Base-by-base conservation (phyloP, 805 yeast genomes). In the Danielozyma ontarioensis region DNA sequence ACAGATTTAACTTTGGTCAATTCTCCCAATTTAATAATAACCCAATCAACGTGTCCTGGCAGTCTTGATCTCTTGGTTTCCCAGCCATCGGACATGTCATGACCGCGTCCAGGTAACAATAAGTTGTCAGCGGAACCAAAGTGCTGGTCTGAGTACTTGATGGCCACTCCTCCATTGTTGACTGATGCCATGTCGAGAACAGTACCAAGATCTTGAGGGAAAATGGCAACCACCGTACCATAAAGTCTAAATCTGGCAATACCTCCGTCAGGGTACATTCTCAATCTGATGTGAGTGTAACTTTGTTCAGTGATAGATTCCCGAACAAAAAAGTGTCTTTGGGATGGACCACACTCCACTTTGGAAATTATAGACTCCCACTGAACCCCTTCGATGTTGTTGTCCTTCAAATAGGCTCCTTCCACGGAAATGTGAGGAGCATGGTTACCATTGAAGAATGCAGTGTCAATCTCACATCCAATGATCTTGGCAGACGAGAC, bases 21-120 rank as follows among this genome's bases (percentile, higher is more conserved):
- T 22, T 80, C 76, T 13, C 96, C 97, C 33, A 90, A 72, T 46
- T 81, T 76, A 37, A 90, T 74, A 33, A 86, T 74, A 2, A 78
- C 96, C 96, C 96, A 90, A 66, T 90, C 98, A 25, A 75, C 78
- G 56, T 90, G 97, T 28, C 85, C 88, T 3, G 79, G 75, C 10
- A 64, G 68, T 55, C 97, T 74, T 2, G 96, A 87, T 56, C 98
- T 77, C 48, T 76, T 77, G 16, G 98, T 90, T 57, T 90, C 98
- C 98, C 98, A 90, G 11, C 98, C 98, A 53, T 93, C 97, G 32
- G 93, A 78, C 97, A 90, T 90, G 59, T 90, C 96, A 48, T 72
- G 76, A 33, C 98, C 98, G 40, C 97, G 77, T 12, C 97, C 97
- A 2, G 97, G 97, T 35, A 90, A 67, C 36, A 90, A 64, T 41